Evolutionary conservation across 768 basidiomycete species (phyloP).

Genomic region (Phallus indusiatus): DNA sequence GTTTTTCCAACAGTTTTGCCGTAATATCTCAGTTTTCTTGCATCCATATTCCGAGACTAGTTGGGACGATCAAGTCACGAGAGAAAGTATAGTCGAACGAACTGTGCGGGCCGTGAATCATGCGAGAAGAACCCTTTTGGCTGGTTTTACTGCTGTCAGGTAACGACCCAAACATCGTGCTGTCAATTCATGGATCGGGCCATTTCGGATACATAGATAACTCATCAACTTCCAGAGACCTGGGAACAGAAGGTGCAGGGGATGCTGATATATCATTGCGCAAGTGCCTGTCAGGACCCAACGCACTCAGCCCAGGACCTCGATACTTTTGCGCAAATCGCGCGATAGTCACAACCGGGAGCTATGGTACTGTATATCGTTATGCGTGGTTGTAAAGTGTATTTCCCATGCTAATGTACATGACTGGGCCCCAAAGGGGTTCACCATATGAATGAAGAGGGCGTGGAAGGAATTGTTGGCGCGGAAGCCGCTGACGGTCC

Average conservation of each 20-base stretch:
- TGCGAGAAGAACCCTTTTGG: conserved; percentile 45
- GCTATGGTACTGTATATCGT: conserved; percentile 36
- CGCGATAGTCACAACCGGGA: conserved; percentile 52
- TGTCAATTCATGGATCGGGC: neutral
- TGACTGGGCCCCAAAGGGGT: conserved; percentile 43
- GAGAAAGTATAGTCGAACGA: conserved; percentile 48
- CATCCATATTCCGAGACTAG: conserved; percentile 50
- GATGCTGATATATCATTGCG: conserved; percentile 53
- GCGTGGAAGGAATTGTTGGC: conserved; percentile 47
- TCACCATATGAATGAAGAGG: conserved; percentile 36
- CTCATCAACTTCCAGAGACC: conserved; percentile 32
- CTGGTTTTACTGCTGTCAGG: conserved; percentile 58
- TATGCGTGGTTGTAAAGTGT: neutral
- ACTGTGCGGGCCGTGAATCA: conserved; percentile 53
- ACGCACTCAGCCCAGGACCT: conserved; percentile 49
- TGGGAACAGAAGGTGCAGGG: conserved; percentile 59
- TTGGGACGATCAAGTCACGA: conserved; percentile 54
- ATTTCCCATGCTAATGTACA: neutral
- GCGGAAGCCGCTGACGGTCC: conserved; percentile 52
- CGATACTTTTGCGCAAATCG: conserved; percentile 48
- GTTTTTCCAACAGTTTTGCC: neutral
- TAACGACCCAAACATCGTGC: conserved; percentile 16
- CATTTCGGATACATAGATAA: no score
- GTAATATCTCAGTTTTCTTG: conserved; percentile 38
- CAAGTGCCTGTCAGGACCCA: conserved; percentile 39